phyloP scores from a whole-genome alignment of 164 flowering plant species.

The Amborella trichopoda region DNA sequence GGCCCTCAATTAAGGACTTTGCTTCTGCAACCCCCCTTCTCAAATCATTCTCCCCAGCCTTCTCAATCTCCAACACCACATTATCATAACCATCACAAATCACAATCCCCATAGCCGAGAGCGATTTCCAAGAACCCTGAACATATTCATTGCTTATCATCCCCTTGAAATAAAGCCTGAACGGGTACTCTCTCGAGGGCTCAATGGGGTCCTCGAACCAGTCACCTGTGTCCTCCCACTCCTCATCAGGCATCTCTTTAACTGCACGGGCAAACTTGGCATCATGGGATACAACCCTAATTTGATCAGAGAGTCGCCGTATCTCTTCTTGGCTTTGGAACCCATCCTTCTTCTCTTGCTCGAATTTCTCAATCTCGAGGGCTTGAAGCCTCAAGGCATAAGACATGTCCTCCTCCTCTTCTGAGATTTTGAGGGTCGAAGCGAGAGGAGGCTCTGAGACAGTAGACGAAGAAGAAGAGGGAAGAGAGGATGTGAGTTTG shows the following conservation, averaged over 20 bases:
- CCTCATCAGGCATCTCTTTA: conserved; percentile 24
- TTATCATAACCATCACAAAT: conserved; percentile 45
- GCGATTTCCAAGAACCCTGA: conserved; percentile 3
- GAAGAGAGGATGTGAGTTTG: background rate
- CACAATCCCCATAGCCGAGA: conserved; percentile 39
- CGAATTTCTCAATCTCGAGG: conserved; percentile 21
- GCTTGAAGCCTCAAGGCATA: conserved; percentile 13
- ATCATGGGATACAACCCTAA: conserved; percentile 43
- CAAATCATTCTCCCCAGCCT: conserved; percentile 28
- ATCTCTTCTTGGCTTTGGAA: conserved; percentile 18
- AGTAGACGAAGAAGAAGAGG: background rate
- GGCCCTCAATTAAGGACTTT: conserved; percentile 60
- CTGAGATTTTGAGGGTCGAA: conserved; percentile 2
- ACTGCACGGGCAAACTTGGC: conserved; percentile 33
- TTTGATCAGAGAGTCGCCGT: conserved; percentile 18
- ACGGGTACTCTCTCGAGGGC: conserved; percentile 2
- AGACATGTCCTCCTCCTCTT: conserved; percentile 4
- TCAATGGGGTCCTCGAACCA: conserved; percentile 30
- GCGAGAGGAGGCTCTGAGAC: background rate
- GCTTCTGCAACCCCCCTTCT: conserved; percentile 21
- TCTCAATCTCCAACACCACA: conserved; percentile 34
- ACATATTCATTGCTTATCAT: conserved; percentile 36
- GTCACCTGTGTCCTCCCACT: conserved; percentile 42
- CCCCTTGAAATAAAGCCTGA: conserved; percentile 62
- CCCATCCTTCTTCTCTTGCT: conserved; percentile 28